A percentile compares a stretch with the other conserved stretches of the same genome.
Conservation (phyloP, 2,329 filamentous ascomycete species). For the Cladorrhinum sp. region DNA sequence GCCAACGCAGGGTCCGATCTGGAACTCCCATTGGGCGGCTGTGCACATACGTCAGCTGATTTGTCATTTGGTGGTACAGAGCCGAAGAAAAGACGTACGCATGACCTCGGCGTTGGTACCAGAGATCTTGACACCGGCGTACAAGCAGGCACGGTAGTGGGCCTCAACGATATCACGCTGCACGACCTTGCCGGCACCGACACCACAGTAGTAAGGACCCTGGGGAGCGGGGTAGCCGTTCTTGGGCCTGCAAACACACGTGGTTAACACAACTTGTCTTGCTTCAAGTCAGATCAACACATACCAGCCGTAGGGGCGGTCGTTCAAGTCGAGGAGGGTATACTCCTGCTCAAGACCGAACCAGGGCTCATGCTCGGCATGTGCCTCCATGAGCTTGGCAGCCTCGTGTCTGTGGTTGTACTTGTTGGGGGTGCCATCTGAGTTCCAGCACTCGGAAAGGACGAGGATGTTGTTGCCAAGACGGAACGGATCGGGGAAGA, state of each 20-base stretch:
- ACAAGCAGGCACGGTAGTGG: conserved; percentile 71
- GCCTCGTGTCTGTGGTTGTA: conserved; percentile 97
- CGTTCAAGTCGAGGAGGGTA: conserved; percentile 80
- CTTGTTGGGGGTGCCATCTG: conserved; percentile 86
- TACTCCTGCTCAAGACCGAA: conserved; percentile 95
- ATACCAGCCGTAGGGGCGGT: conserved; percentile 91
- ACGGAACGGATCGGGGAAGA: conserved; percentile 57
- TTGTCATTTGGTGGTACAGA: not conserved
- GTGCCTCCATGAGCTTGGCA: conserved; percentile 82
- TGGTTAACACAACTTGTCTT: not conserved
- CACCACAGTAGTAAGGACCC: conserved; percentile 97
- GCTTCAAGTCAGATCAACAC: not conserved
- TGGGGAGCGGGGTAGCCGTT: conserved; percentile 67
- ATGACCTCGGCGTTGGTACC: conserved; percentile 96
- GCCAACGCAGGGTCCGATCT: conserved; percentile 84
- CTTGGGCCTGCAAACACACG: conserved; percentile 12
- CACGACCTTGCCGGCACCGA: conserved; percentile 94
- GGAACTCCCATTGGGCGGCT: conserved; percentile 90
- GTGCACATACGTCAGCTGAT: conserved; percentile 2
- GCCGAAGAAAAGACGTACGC: conserved; percentile 39
- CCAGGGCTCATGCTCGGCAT: conserved; percentile 84
- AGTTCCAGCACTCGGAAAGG: conserved; percentile 75
- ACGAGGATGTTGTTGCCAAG: conserved; percentile 59
- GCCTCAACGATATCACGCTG: conserved; percentile 97
- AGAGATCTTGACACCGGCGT: conserved; percentile 87